Evolutionary conservation across 2,329 filamentous ascomycete genomes (phyloP), one percentile per base, ranked within the genome.

Genomic region (Fusarium zealandicum): DNA sequence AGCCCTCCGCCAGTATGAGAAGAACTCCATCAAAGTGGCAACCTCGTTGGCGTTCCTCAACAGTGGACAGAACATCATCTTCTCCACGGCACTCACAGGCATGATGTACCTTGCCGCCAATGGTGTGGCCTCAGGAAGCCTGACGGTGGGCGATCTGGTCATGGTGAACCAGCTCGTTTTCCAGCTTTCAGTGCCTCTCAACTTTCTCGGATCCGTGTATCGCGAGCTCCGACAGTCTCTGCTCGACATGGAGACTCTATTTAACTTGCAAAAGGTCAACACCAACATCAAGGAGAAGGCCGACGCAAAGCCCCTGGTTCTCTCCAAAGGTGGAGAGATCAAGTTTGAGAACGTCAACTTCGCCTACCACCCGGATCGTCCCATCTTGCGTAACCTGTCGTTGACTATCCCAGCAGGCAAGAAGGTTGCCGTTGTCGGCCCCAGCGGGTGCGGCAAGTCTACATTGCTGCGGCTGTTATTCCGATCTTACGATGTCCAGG

Each of bases 131-230:
- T 80, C 78, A 3, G 93, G 93, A 12, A 78, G 80, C 6, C 77
- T 99, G 67, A 97, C 93, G 0, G 93, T 99, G 12, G 95, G 95
- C 53, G 96, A 99, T 71, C 81, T 99, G 27, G 95, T 99, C 70
- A 96, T 99, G 91, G 92, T 99, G 64, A 99, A 99, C 73, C 95
- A 98, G 78, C 87, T 99, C 14, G 93, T 99, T 54, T 99, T 99
- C 76, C 95, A 99, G 76, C 87, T 99, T 6, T 97, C 92, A 0
- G 92, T 99, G 4, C 95, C 95, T 0, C 83, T 99, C 55, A 99
- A 99, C 80, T 99, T 99, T 75, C 80, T 99, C 4, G 95, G 95
- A n/a, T 96, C 92, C 12, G 93, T 99, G 11, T 99, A 99, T 73
- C 89, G 95, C 65, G 95, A 99, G 76, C 82, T 99, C 47, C 85